Percentiles rank a stretch among this genome's conserved stretches.
These are phyloP conservation scores for rapeseed (Brassica napus) DNA, from an alignment of 345 rosid genomes.

Conservation along the genomic window Da-Ae NC_063439.1:25421001-25421500, in stretches of 20 bases:
- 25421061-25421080: neutral
- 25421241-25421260: neutral
- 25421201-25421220: constrained; percentile 1
- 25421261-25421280: constrained; percentile 11
- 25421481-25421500: constrained; percentile 10
- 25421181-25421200: constrained; percentile 23
- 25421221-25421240: neutral
- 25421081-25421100: neutral
- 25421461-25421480: neutral
- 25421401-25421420: constrained; percentile 24
- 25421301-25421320: neutral
- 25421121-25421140: neutral
- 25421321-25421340: neutral
- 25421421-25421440: constrained; percentile 18
- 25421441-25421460: neutral
- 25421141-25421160: neutral
- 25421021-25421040: neutral
- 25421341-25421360: constrained; percentile 22
- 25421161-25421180: neutral
- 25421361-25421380: neutral
- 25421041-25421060: too few relatives aligned
- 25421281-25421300: neutral
- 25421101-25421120: neutral
- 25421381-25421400: constrained; percentile 30
- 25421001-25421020: neutral